These are phyloP conservation scores for Amylocarpus encephaloides DNA, from an alignment of 2,329 filamentous ascomycete genomes.

Conservation along the genomic window DNA sequence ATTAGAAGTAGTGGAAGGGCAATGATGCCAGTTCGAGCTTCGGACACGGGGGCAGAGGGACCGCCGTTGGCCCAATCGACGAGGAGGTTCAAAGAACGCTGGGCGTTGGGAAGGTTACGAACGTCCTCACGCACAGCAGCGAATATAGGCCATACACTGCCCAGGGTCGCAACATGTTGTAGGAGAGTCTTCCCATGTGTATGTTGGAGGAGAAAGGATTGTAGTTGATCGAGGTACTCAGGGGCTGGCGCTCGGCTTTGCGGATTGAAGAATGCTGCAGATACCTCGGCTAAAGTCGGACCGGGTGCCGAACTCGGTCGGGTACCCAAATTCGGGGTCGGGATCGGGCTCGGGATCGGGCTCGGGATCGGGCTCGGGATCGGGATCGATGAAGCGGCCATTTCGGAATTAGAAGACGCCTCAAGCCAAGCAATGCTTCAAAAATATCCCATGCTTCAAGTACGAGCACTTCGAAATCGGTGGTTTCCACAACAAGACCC, in stretches of 20 bases:
- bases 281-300: not conserved
- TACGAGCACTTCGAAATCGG: too few species aligned
- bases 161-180: not conserved
- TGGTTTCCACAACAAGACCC: too few species aligned
- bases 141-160: not conserved
- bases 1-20: conserved; percentile 3
- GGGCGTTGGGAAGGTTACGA: not conserved
- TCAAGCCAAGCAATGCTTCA: too few species aligned
- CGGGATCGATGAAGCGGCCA: too few species aligned
- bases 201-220: not conserved
- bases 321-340: too few species aligned
- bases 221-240: conserved; percentile 1
- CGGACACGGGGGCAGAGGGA: not conserved
- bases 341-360: too few species aligned
- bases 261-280: conserved; percentile 1
- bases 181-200: not conserved
- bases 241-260: conserved; percentile 2
- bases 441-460: too few species aligned
- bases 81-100: not conserved
- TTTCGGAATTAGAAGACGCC: too few species aligned
- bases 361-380: too few species aligned
- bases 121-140: not conserved
- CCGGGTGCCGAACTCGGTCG: too few species aligned
- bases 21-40: not conserved
- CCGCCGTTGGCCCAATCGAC: not conserved